Evolutionary conservation across 176 grass and related monocot genomes (phyloP).

Genomic region (Bothriochloa decipiens): DNA sequence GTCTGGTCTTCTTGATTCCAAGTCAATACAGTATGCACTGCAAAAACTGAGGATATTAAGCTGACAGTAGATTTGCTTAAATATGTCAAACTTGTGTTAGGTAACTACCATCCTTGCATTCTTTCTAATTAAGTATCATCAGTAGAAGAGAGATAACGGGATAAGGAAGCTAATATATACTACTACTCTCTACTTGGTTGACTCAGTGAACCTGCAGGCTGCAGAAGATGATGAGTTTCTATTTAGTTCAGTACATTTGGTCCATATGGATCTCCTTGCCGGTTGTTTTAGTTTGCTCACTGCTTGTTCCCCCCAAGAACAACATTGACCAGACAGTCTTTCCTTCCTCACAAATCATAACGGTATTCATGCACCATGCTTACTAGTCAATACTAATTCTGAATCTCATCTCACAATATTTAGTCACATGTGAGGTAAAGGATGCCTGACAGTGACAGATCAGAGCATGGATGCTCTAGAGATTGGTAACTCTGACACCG

Average conservation of each 20-base stretch:
- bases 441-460: slow-evolving; percentile 19
- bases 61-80: not conserved
- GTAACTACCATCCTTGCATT: not conserved
- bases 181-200: slow-evolving; percentile 8
- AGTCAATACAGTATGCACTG: not conserved
- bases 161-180: not conserved
- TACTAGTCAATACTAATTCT: slow-evolving; percentile 11
- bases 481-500: slow-evolving; percentile 21
- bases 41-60: not conserved
- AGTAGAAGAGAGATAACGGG: not conserved
- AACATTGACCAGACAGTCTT: slow-evolving; percentile 27
- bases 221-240: slow-evolving; percentile 18
- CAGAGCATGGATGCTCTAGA: not conserved
- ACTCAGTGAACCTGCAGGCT: slow-evolving; percentile 4
- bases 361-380: not conserved
- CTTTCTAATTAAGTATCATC: not conserved
- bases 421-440: not conserved
- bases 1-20: not conserved
- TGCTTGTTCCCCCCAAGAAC: slow-evolving; percentile 34
- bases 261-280: not conserved
- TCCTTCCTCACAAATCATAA: not conserved
- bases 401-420: slow-evolving; percentile 19
- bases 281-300: slow-evolving; percentile 21
- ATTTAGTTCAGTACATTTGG: not conserved
- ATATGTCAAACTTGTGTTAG: not conserved